phyloP scores from a whole-genome alignment of 306 rosid species.

The Adenanthera pavonina region DNA sequence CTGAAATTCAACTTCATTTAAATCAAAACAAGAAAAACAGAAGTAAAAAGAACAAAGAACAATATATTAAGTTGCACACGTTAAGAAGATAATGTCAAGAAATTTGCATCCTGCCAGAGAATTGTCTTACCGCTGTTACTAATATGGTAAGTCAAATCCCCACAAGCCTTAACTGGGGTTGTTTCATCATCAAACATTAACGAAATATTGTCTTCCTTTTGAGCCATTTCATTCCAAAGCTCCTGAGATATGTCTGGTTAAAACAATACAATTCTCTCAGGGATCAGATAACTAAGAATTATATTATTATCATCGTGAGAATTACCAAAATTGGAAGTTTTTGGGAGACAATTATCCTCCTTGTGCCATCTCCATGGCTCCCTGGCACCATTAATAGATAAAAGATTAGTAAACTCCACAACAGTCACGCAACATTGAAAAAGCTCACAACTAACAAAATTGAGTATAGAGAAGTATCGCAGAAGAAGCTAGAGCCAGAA shows the following conservation, averaged over 20 bases:
- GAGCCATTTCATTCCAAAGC: constrained; percentile 75
- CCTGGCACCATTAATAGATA: constrained; percentile 44
- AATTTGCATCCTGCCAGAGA: constrained; percentile 7
- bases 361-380: constrained; percentile 71
- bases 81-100: constrained; percentile 30
- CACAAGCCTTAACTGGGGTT: constrained; percentile 92
- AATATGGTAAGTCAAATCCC: constrained; percentile 77
- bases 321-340: constrained; percentile 65
- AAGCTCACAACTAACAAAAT: constrained; percentile 17
- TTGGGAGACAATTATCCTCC: constrained; percentile 47
- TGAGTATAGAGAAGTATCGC: constrained; percentile 23
- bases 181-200: constrained; percentile 84
- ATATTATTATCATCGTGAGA: not conserved
- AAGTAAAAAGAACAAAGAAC: constrained; percentile 25
- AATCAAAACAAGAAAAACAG: constrained; percentile 38
- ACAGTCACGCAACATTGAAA: constrained; percentile 30
- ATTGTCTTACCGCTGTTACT: constrained; percentile 48
- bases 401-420: constrained; percentile 16
- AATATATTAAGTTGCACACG: constrained; percentile 17
- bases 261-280: constrained; percentile 32
- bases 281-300: constrained; percentile 1
- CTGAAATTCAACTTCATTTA: constrained; percentile 53
- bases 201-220: constrained; percentile 75
- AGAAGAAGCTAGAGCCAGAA: constrained; percentile 25
- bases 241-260: constrained; percentile 61